Conservation (phyloP, 2,329 filamentous ascomycete species). For the Apiospora koreana region DNA sequence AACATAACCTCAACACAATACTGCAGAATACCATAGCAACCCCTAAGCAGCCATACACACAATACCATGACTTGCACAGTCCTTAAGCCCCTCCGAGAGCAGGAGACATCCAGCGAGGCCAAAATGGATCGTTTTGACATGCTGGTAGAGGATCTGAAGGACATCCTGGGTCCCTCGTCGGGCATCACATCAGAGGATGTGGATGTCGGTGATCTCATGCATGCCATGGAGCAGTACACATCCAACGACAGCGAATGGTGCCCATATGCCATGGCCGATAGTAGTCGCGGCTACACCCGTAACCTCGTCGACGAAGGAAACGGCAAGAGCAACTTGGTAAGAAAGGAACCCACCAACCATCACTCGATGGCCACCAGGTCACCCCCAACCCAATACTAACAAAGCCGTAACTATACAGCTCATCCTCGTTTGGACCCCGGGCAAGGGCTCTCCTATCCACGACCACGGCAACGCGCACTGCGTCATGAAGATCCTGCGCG, state of each 20-base stretch:
- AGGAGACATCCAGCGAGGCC: background rate
- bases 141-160: constrained; percentile 73
- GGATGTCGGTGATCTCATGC: constrained; percentile 69
- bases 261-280: constrained; percentile 73
- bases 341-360: constrained; percentile 19
- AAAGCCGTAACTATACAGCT: constrained; percentile 55
- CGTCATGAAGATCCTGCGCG: constrained; percentile 85
- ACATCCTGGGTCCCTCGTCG: constrained; percentile 75
- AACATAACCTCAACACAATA: background rate
- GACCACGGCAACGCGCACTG: constrained; percentile 90
- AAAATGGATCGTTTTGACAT: constrained; percentile 59
- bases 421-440: constrained; percentile 86
- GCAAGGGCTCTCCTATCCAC: constrained; percentile 81
- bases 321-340: constrained; percentile 58
- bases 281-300: constrained; percentile 73
- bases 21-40: background rate
- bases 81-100: background rate
- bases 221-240: constrained; percentile 73
- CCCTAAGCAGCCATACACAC: background rate
- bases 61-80: background rate
- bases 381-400: constrained; percentile 21
- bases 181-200: constrained; percentile 82
- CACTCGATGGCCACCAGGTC: background rate
- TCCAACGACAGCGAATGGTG: constrained; percentile 72
- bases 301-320: constrained; percentile 92